These are phyloP conservation scores for Chaetomiaceae sp. DNA, from an alignment of 2,329 filamentous ascomycete species.

Conservation along the genomic window DNA sequence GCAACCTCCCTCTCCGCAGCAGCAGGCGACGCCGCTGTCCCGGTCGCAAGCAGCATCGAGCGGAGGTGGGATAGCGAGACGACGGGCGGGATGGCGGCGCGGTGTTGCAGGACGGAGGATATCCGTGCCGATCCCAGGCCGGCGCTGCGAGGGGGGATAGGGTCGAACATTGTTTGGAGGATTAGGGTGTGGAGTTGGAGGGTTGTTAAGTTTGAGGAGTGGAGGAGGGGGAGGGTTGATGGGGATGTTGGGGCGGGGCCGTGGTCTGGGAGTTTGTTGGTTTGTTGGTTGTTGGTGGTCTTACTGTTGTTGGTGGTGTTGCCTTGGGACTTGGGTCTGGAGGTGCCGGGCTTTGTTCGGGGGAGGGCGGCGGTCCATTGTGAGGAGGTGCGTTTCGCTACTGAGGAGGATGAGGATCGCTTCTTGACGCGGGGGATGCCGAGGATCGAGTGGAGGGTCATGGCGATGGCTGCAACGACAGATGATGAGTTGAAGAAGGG, in stretches of 20 bases:
- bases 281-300: slow-evolving; percentile 33
- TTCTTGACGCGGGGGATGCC: slow-evolving; percentile 25
- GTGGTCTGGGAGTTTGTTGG: slow-evolving; percentile 56
- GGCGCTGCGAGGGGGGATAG: slow-evolving; percentile 51
- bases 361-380: slow-evolving; percentile 14
- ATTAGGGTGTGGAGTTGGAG: slow-evolving; percentile 61
- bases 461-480: not conserved
- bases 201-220: too few relatives aligned
- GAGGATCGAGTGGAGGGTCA: slow-evolving; percentile 23
- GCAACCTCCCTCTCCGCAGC: slow-evolving; percentile 64
- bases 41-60: slow-evolving; percentile 45
- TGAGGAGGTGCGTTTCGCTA: slow-evolving; percentile 1
- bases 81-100: slow-evolving; percentile 56
- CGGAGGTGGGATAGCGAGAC: slow-evolving; percentile 64
- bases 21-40: slow-evolving; percentile 47
- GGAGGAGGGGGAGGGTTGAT: slow-evolving; percentile 47
- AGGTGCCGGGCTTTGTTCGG: slow-evolving; percentile 19
- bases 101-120: slow-evolving; percentile 59
- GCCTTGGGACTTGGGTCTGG: slow-evolving; percentile 19
- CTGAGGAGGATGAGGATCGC: slow-evolving; percentile 12
- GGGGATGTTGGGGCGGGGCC: slow-evolving; percentile 53
- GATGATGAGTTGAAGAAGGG: too few relatives aligned
- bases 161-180: slow-evolving; percentile 57
- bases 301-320: slow-evolving; percentile 33
- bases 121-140: slow-evolving; percentile 63